phyloP scores from a whole-genome alignment of 2,329 filamentous ascomycete species.

The Diaporthe helianthi region DNA sequence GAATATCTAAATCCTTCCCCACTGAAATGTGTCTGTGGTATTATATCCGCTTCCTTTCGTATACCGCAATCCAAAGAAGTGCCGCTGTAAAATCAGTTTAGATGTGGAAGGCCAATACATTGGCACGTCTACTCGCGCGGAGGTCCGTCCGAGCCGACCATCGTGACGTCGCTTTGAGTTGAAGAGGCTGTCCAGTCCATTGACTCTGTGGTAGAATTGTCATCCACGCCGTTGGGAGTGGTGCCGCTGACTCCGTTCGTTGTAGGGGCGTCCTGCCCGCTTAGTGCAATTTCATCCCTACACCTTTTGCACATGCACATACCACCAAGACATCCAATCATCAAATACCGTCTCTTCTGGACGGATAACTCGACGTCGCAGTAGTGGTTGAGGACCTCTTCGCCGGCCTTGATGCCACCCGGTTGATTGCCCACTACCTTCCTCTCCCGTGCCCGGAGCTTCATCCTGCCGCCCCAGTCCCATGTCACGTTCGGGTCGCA shows the following conservation, averaged over 20 bases:
- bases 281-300: constrained; percentile 66
- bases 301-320: constrained; percentile 88
- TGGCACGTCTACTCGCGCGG: background rate
- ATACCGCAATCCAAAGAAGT: constrained; percentile 17
- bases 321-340: constrained; percentile 84
- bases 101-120: background rate
- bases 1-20: background rate
- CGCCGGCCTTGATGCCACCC: constrained; percentile 74
- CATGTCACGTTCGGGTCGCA: constrained; percentile 94
- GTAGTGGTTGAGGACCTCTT: constrained; percentile 90
- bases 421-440: constrained; percentile 58
- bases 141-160: background rate
- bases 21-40: constrained; percentile 21
- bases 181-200: constrained; percentile 12
- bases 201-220: background rate
- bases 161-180: background rate
- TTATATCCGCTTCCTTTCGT: constrained; percentile 20
- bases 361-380: constrained; percentile 85
- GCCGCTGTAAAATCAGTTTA: constrained; percentile 15
- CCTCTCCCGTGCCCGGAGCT: constrained; percentile 68
- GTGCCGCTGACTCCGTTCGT: background rate
- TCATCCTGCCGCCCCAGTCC: constrained; percentile 87
- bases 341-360: constrained; percentile 86
- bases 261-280: background rate
- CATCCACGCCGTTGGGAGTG: background rate